phyloP scores from a whole-genome alignment of 768 basidiomycete species.

The Tubosaeta brunneosetosa region DNA sequence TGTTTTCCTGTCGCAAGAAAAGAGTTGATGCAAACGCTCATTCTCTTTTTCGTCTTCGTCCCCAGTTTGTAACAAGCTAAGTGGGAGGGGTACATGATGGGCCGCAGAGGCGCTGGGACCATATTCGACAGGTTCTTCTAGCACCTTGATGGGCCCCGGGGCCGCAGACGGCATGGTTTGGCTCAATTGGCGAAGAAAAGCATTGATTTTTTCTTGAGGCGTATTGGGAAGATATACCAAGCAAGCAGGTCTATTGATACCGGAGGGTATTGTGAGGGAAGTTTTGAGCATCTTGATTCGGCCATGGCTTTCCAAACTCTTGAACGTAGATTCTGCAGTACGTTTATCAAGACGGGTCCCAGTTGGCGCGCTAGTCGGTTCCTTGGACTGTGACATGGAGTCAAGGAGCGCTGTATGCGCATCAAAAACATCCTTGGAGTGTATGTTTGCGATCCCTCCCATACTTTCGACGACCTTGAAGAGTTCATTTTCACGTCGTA shows the following conservation, averaged over 20 bases:
- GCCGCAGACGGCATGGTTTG: constrained; percentile 31
- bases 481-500: constrained; percentile 79
- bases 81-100: background rate
- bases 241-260: constrained; percentile 52
- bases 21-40: background rate
- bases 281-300: constrained; percentile 70
- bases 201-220: constrained; percentile 47
- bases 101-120: constrained; percentile 37
- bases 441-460: constrained; percentile 64
- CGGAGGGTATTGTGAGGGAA: constrained; percentile 53
- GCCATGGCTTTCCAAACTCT: constrained; percentile 58
- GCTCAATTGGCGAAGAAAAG: constrained; percentile 54
- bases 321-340: constrained; percentile 57
- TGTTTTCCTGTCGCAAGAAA: background rate
- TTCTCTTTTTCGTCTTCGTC: background rate
- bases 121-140: constrained; percentile 54
- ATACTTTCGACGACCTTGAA: constrained; percentile 57
- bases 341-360: constrained; percentile 72
- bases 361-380: constrained; percentile 63
- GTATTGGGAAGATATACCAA: constrained; percentile 64
- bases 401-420: constrained; percentile 62
- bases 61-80: background rate
- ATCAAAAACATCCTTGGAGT: constrained; percentile 66
- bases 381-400: constrained; percentile 50
- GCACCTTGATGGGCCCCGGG: constrained; percentile 39